Evolutionary conservation across 805 yeast species (phyloP).

Genomic region (Yarrowia alimentaria): DNA sequence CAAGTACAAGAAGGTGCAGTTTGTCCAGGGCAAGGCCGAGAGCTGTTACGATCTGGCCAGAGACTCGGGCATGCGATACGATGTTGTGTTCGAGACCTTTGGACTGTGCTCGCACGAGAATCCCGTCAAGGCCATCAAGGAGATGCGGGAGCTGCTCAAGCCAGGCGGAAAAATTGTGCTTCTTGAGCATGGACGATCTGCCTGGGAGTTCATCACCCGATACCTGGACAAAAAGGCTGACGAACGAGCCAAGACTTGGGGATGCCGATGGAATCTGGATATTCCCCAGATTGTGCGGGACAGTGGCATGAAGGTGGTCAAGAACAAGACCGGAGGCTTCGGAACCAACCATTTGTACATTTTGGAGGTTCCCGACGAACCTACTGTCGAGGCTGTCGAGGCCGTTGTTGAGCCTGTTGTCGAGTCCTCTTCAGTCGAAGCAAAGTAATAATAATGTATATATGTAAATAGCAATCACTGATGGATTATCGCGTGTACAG

Average conservation of each 20-base stretch:
- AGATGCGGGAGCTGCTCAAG: slow-evolving; percentile 67
- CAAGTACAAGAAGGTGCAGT: slow-evolving; percentile 67
- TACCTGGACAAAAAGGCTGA: slow-evolving; percentile 81
- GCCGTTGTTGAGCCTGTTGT: not conserved
- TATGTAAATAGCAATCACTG: slow-evolving; percentile 29
- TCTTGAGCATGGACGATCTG: slow-evolving; percentile 90
- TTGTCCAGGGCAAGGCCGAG: slow-evolving; percentile 88
- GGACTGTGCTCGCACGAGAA: slow-evolving; percentile 96
- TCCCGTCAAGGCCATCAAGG: slow-evolving; percentile 76
- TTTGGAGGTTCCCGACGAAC: slow-evolving; percentile 29
- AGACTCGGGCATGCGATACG: slow-evolving; percentile 56
- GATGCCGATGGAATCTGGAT: slow-evolving; percentile 96
- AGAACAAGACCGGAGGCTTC: slow-evolving; percentile 76
- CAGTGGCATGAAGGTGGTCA: slow-evolving; percentile 79
- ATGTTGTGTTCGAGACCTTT: slow-evolving; percentile 89
- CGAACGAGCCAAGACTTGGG: slow-evolving; percentile 85
- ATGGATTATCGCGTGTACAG: too few species aligned
- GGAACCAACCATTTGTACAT: slow-evolving; percentile 70
- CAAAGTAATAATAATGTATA: slow-evolving; percentile 14
- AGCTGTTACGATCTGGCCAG: slow-evolving; percentile 61
- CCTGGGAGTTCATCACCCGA: slow-evolving; percentile 71
- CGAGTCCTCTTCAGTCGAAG: too few species aligned
- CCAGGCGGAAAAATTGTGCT: slow-evolving; percentile 89
- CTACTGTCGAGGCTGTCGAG: not conserved
- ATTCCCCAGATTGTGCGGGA: slow-evolving; percentile 82